A percentile compares a stretch with the other conserved stretches of the same genome.
Conservation (phyloP, 768 basidiomycete species). For the Porphyrellus cyaneotinctus region DNA sequence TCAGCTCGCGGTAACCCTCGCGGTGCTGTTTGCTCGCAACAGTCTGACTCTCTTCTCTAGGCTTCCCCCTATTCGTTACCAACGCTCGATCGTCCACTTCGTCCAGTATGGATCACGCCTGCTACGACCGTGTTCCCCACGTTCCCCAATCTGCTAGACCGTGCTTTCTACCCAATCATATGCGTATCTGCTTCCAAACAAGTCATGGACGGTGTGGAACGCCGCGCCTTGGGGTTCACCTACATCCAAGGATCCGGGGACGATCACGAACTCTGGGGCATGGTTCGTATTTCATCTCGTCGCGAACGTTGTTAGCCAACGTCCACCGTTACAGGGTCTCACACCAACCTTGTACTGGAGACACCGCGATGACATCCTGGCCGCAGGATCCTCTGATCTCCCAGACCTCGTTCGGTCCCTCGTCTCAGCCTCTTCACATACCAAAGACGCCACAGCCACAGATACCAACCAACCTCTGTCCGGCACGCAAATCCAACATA, state of each 20-base stretch:
- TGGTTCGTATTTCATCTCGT: constrained; percentile 40
- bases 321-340: constrained; percentile 50
- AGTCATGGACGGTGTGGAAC: constrained; percentile 54
- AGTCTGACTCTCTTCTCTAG: constrained; percentile 32
- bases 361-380: constrained; percentile 47
- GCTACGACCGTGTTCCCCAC: constrained; percentile 50
- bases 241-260: constrained; percentile 96
- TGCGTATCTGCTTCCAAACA: constrained; percentile 85
- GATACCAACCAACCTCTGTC: not conserved
- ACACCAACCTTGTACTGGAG: constrained; percentile 72
- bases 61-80: constrained; percentile 70
- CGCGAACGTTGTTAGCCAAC: not conserved
- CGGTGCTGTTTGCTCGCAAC: not conserved
- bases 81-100: constrained; percentile 56
- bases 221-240: constrained; percentile 64
- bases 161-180: constrained; percentile 63
- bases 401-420: constrained; percentile 28
- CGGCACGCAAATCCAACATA: constrained; percentile 19
- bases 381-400: constrained; percentile 45
- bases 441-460: not conserved
- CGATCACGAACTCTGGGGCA: constrained; percentile 89
- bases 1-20: constrained; percentile 51
- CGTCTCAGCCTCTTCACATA: not conserved
- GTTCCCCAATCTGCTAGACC: constrained; percentile 22
- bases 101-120: constrained; percentile 88